phyloP scores from a whole-genome alignment of 2,329 filamentous ascomycete species.

The Aspergillus tamarii region DNA sequence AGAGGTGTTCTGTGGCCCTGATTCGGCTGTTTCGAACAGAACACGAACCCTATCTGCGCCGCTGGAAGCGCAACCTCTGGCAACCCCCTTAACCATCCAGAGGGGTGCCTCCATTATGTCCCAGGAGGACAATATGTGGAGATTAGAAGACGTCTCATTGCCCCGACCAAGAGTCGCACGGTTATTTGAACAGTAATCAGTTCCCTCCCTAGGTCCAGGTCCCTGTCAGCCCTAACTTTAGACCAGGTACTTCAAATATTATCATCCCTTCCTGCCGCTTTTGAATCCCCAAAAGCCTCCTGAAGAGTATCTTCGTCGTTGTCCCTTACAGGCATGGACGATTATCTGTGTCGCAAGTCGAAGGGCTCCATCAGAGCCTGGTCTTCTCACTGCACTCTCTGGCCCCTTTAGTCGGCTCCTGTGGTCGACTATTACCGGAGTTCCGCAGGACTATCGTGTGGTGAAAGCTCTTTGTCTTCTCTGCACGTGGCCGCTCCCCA shows the following conservation, averaged over 20 bases:
- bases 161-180: constrained; percentile 43
- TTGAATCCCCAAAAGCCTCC: constrained; percentile 58
- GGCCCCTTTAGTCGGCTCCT: constrained; percentile 59
- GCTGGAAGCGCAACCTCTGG: constrained; percentile 36
- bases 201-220: background rate
- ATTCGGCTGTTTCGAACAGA: constrained; percentile 32
- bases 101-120: constrained; percentile 38
- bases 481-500: constrained; percentile 66
- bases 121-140: constrained; percentile 48
- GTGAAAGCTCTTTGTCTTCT: constrained; percentile 65
- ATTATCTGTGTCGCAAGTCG: constrained; percentile 65
- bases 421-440: constrained; percentile 62
- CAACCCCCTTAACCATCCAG: constrained; percentile 38
- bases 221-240: constrained; percentile 31
- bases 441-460: constrained; percentile 64
- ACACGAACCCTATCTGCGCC: constrained; percentile 38
- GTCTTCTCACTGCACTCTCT: constrained; percentile 54
- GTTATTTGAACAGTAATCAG: constrained; percentile 47
- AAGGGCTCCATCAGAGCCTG: constrained; percentile 57
- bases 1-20: constrained; percentile 36
- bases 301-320: constrained; percentile 60
- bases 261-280: constrained; percentile 66
- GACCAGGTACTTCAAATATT: constrained; percentile 62
- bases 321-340: constrained; percentile 66
- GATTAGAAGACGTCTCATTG: constrained; percentile 52